Base-by-base conservation (phyloP, 805 yeast genomes). In the Saturnispora mendoncae region DNA sequence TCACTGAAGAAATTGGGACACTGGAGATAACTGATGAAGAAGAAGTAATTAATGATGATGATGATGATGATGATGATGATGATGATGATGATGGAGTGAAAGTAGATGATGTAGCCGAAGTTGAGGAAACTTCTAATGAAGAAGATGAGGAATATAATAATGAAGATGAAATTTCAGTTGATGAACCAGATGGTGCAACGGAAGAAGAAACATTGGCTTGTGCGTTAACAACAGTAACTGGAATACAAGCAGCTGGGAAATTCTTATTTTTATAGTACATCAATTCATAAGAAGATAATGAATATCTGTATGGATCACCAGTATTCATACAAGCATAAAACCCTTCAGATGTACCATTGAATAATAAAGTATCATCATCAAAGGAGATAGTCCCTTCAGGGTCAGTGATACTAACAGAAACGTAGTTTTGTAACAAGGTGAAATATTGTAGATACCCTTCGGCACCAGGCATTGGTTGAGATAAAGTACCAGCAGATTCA, bases 301-400 rank as follows among this genome's bases (percentile, higher is more conserved):
- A 64, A 55, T 57, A 61, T 13, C 46, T 32, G 60, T 68, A 69
- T 13, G 71, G 70, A 49, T 69, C 74, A 33, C 49, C 50, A 41
- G 64, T 57, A 59, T 67, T 63, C 60, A 58, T 64, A 47, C 64
- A 62, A 40, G 67, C 72, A 49, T 53, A 62, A 57, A 67, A 65
- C 19, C 57, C 56, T 17, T 46, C 46, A 20, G 57, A 19, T 15
- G 61, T 40, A 30, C 65, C 64, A 34, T 57, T 50, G 44, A 56
- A 54, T 15, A 42, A 36, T 35, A 67, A 50, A 20, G 44, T 39
- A 24, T 54, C 60, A 38, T 50, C 50, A 14, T 13, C 14, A 32
- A 52, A 47, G 13, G 42, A n/a, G 17, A 44, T 15, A n/a, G 21
- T 38, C 33, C 27, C 50, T 56, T 36, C 33, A 6, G 48, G 24